Base-by-base conservation (phyloP, 1,139 yeast species). In the Candida mesenterica region DNA sequence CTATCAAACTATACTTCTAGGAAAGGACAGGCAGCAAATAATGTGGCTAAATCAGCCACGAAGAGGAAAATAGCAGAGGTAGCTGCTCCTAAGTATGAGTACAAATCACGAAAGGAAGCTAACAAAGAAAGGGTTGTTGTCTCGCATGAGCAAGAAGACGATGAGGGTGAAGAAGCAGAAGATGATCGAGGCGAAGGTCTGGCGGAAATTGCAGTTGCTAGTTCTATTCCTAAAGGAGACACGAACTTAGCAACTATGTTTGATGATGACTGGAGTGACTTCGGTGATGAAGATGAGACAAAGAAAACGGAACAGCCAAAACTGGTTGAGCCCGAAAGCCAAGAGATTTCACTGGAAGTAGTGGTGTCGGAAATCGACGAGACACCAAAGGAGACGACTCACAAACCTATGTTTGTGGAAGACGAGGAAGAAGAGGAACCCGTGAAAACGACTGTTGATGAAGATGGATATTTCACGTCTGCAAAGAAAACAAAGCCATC, bases 381-480 rank as follows among this genome's bases (percentile, higher is more conserved):
- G n/a, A n/a, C n/a, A n/a, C n/a, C n/a, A n/a, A n/a, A n/a, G n/a
- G n/a, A n/a, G n/a, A n/a, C n/a, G n/a, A 24, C n/a, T 13, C 15
- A 28, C 6, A 23, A 28, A 28, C 30, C 22, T 5, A 33, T 43
- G 32, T 42, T 40, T 35, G 42, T 43, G 2, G 44, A 40, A 24
- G 45, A 38, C 7, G 43, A 43, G 4, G 44, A 37, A 1, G 45
- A 38, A 7, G 44, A 34, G 4, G 40, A 36, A 18, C 38, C 26
- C 14, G 57, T 54, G 40, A 52, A 25, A 13, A 25, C 57, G 3
- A 48, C 53, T 1, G 55, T 62, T 22, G 75, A 67, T 38, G 72
- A 62, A 19, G 73, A 68, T 31, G 75, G 74, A 2, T 68, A 63
- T 41, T 53, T 65, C 16, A 61, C 65, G 3, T 58, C 68, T 14